phyloP scores from a whole-genome alignment of 305 asterid species.

The Stenogyne calaminthoides region DNA sequence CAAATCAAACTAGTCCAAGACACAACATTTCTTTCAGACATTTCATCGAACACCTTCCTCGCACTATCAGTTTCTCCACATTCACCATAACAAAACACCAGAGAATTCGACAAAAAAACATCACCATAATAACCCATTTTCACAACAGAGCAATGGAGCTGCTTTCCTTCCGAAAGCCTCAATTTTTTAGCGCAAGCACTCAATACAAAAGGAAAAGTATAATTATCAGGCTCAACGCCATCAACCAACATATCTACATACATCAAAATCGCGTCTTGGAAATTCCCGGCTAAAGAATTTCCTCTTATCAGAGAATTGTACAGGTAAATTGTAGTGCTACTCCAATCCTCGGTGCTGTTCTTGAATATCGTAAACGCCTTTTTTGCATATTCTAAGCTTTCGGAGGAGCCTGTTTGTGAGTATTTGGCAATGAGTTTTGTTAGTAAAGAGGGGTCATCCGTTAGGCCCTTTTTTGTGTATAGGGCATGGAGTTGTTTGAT shows the following conservation, averaged over 20 bases:
- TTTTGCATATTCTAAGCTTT: slow-evolving; percentile 49
- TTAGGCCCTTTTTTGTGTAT: slow-evolving; percentile 41
- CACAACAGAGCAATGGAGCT: slow-evolving; percentile 43
- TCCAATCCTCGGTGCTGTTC: slow-evolving; percentile 30
- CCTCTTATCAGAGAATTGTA: slow-evolving; percentile 52
- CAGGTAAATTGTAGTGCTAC: slow-evolving; percentile 29
- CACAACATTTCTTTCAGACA: slow-evolving; percentile 53
- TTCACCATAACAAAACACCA: slow-evolving; percentile 49
- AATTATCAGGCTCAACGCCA: slow-evolving; percentile 47
- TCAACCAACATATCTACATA: slow-evolving; percentile 44
- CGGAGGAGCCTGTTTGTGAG: slow-evolving; percentile 38
- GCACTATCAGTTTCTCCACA: slow-evolving; percentile 51
- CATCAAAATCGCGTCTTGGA: slow-evolving; percentile 33
- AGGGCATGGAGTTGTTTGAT: slow-evolving; percentile 52
- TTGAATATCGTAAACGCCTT: slow-evolving; percentile 41
- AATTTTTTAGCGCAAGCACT: slow-evolving; percentile 51
- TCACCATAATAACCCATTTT: slow-evolving; percentile 45
- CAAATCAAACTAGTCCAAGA: slow-evolving; percentile 64
- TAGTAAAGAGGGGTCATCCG: slow-evolving; percentile 27
- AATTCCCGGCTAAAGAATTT: slow-evolving; percentile 37
- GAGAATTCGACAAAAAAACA: slow-evolving; percentile 46
- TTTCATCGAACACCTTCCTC: slow-evolving; percentile 57
- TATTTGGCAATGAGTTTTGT: slow-evolving; percentile 44
- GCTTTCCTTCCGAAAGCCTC: slow-evolving; percentile 43
- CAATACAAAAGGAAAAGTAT: slow-evolving; percentile 58